A percentile compares a stretch with the other conserved stretches of the same genome.
Conservation (phyloP, 2,329 filamentous ascomycete genomes). For the Verticillium nubilum region DNA sequence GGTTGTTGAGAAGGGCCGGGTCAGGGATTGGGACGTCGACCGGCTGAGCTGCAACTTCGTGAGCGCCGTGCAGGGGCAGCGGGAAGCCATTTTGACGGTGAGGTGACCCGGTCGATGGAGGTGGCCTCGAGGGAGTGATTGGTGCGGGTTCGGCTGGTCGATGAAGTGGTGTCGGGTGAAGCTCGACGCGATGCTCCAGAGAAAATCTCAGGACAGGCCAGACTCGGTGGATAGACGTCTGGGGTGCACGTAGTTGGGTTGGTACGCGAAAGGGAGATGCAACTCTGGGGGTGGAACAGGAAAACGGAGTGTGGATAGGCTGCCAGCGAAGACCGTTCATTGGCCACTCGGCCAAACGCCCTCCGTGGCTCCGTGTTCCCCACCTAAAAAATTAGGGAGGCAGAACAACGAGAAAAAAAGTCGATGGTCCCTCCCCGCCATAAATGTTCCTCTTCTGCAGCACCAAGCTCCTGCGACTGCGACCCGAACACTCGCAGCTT, state of each 20-base stretch:
- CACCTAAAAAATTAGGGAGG: conserved; percentile 11
- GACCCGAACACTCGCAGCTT: not conserved
- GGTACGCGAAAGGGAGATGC: not conserved
- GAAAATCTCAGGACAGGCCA: conserved; percentile 10
- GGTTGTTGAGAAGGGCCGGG: conserved; percentile 26
- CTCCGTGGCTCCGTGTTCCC: conserved; percentile 5
- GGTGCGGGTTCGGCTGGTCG: not conserved
- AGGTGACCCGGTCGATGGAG: conserved; percentile 4
- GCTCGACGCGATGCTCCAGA: conserved; percentile 9
- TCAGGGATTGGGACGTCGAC: conserved; percentile 6
- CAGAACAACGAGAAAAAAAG: conserved; percentile 10
- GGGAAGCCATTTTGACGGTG: conserved; percentile 8
- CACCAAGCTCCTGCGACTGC: conserved; percentile 1
- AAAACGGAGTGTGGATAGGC: not conserved
- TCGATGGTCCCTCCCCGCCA: conserved; percentile 6
- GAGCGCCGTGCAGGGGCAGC: conserved; percentile 10
- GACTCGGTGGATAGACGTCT: not conserved
- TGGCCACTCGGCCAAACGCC: conserved; percentile 9
- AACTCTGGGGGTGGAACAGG: not conserved
- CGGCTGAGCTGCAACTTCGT: conserved; percentile 6
- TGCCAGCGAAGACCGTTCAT: not conserved
- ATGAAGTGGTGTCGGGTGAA: not conserved
- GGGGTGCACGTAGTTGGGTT: not conserved
- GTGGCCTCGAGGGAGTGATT: not conserved
- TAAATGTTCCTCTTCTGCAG: conserved; percentile 10